phyloP scores from a whole-genome alignment of 108 stramenopile species.

The Nitzschia sp. region DNA sequence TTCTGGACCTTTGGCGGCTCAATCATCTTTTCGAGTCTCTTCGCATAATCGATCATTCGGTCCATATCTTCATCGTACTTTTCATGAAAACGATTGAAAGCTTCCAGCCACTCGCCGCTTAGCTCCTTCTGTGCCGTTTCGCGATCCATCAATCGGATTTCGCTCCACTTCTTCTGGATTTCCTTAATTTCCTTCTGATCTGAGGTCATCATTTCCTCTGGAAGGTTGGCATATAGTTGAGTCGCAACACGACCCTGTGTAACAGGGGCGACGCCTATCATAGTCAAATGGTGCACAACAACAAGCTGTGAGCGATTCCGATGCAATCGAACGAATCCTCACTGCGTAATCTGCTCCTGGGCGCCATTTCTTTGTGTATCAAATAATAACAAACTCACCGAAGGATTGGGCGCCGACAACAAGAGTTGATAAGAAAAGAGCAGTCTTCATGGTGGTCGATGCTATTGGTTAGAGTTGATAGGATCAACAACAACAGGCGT shows the following conservation, averaged over 20 bases:
- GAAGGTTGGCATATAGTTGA: slow-evolving; percentile 38
- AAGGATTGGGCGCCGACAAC: slow-evolving; percentile 67
- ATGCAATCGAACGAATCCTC: not conserved
- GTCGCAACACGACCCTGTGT: slow-evolving; percentile 26
- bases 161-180: slow-evolving; percentile 64
- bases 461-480: not conserved
- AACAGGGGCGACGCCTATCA: slow-evolving; percentile 25
- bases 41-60: slow-evolving; percentile 64
- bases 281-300: not conserved
- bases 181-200: slow-evolving; percentile 40
- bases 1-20: slow-evolving; percentile 67
- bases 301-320: slow-evolving; percentile 12
- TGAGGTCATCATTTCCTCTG: slow-evolving; percentile 48
- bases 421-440: slow-evolving; percentile 51
- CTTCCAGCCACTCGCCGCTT: slow-evolving; percentile 71
- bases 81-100: slow-evolving; percentile 69
- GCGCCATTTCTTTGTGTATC: no score
- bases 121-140: slow-evolving; percentile 67
- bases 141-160: slow-evolving; percentile 53
- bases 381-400: slow-evolving; percentile 61
- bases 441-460: slow-evolving; percentile 59
- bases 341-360: no score
- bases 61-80: slow-evolving; percentile 68
- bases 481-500: not conserved
- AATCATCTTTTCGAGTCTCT: slow-evolving; percentile 55